Conservation (phyloP, 2,329 filamentous ascomycete species). For the Aspergillus aculeatus region DNA sequence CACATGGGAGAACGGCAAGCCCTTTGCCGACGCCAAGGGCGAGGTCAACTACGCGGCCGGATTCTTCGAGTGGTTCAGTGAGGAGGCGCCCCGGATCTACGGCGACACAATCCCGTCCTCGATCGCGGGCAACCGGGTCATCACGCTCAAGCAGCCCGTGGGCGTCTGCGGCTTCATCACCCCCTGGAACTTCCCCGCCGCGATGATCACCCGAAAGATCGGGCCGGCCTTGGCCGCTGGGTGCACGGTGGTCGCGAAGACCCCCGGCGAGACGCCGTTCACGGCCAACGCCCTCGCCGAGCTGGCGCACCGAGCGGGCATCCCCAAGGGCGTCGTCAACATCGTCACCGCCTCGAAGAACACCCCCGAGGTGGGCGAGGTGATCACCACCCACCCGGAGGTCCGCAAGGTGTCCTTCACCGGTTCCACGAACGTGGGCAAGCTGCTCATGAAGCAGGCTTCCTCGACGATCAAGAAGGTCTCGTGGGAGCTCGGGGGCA, state of each 20-base stretch:
- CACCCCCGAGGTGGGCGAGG: slow-evolving; percentile 73
- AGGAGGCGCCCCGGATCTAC: slow-evolving; percentile 58
- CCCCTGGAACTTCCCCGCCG: slow-evolving; percentile 64
- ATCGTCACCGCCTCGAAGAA: slow-evolving; percentile 77
- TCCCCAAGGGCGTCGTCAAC: slow-evolving; percentile 89
- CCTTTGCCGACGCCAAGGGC: slow-evolving; percentile 59
- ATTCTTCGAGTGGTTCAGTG: slow-evolving; percentile 65
- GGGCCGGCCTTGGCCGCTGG: slow-evolving; percentile 76
- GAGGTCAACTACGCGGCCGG: slow-evolving; percentile 59
- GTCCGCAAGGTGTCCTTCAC: slow-evolving; percentile 94
- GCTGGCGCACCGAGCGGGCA: slow-evolving; percentile 79
- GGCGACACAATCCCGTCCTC: slow-evolving; percentile 63
- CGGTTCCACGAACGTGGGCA: slow-evolving; percentile 66
- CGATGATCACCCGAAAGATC: slow-evolving; percentile 54
- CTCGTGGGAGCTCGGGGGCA: slow-evolving; percentile 89
- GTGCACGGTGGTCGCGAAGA: slow-evolving; percentile 90
- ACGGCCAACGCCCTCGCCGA: slow-evolving; percentile 85
- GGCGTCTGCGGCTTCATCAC: slow-evolving; percentile 68
- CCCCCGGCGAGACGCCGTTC: slow-evolving; percentile 88
- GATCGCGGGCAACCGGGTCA: slow-evolving; percentile 59
- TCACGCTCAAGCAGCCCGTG: slow-evolving; percentile 65
- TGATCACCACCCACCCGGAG: slow-evolving; percentile 71
- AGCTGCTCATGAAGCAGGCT: slow-evolving; percentile 86
- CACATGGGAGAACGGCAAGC: slow-evolving; percentile 70
- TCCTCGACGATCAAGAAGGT: slow-evolving; percentile 80